Base-by-base conservation (phyloP, 2,329 filamentous ascomycete genomes). In the Lecanicillium sp. region DNA sequence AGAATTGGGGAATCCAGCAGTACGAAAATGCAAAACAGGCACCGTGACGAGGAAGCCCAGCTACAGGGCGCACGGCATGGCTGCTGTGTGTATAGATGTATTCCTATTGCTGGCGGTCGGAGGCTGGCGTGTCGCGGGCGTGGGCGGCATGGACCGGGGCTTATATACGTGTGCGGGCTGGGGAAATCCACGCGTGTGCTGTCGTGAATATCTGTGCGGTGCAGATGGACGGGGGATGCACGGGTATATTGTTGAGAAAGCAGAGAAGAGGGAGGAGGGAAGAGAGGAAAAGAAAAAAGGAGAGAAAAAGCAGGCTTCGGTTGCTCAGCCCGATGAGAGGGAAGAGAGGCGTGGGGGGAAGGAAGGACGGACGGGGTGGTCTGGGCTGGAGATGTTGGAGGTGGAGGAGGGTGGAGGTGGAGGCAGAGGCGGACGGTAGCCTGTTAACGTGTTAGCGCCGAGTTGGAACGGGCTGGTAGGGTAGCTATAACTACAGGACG, bases 81-180 rank as follows among this genome's bases (percentile, higher is more conserved):
- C 35, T 23, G 44, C 20, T 33, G 35, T 15, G n/a, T n/a, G n/a
- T n/a, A n/a, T n/a, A n/a, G n/a, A n/a, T n/a, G n/a, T n/a, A n/a
- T n/a, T n/a, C n/a, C n/a, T n/a, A n/a, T n/a, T n/a, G n/a, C n/a
- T n/a, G n/a, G n/a, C n/a, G n/a, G n/a, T n/a, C n/a, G n/a, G 12
- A 29, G 19, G 17, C 17, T 29, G 43, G 23, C 24, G 43, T 37
- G 6, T 7, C 26, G 26, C 26, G 12, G 26, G 12, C 26, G 26
- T 29, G 26, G 26, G 26, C 33, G 43, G n/a, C n/a, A n/a, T n/a
- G n/a, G n/a, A n/a, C n/a, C n/a, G n/a, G n/a, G n/a, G n/a, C 26
- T 29, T 29, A 7, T 29, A 29, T 29, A 29, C 33, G 43, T 19
- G 33, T 23, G 61, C 48, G 51, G 36, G 44, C 30, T 52, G 51